Evolutionary conservation across 2,329 filamentous ascomycete species (phyloP), one percentile per base, ranked within the genome.

Genomic region (Dichotomopilus funicola): DNA sequence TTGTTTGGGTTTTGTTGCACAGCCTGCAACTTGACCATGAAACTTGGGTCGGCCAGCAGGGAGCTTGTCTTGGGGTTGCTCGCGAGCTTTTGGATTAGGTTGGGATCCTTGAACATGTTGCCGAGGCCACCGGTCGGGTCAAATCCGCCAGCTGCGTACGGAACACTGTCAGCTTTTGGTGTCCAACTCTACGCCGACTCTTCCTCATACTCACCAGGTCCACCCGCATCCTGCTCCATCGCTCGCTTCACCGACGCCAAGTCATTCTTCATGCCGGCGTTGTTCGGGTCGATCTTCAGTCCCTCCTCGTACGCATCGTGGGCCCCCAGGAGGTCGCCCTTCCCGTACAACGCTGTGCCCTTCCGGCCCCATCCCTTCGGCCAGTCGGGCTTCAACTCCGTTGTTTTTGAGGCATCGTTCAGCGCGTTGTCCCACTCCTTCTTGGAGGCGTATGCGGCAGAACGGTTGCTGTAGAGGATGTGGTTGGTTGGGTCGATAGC

Each of bases 401-500:
- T 95, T 3, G 90, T 94, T 80, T 96, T 96, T 69, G 86, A 86
- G 56, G 94, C 94, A 78, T 99, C 94, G 61, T 87, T 80, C 33
- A 97, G 77, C 19, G 94, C 94, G 63, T 87, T 81, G 61, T 88
- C 78, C 79, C 88, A 99, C 57, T 97, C 84, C 72, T 86, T 89
- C 73, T 96, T 88, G 52, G 94, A 96, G 45, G 92, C 89, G 68
- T 95, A 83, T 46, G 83, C 84, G 55, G 83, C 94, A 35, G 94
- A 97, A 64, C 94, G 86, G 76, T 99, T 99, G 68, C 91, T 97
- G 81, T 92, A 99, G 56, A 99, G 87, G 64, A 99, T 92, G 73
- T 99, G 94, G 73, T 99, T 99, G 59, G 78, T 76, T 49, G 91
- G 87, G 61, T 96, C 89, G 67, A 95, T 75, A 55, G 84, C 87